These are phyloP conservation scores for Volvariella volvacea DNA, from an alignment of 1,284 basidiomycete genomes.

Conservation along the genomic window DNA sequence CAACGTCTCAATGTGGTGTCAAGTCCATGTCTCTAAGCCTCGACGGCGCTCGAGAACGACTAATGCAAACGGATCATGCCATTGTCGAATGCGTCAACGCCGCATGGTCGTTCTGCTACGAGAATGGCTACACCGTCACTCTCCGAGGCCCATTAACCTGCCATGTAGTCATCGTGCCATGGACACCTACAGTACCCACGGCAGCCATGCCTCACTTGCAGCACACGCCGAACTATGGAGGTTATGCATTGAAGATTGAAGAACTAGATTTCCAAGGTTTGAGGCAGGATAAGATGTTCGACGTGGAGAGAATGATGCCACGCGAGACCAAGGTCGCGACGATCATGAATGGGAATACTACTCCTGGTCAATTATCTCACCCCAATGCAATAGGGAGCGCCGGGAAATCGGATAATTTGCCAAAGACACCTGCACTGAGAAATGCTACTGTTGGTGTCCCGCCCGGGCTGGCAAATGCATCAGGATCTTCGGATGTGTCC, in stretches of 20 bases:
- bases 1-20: slow-evolving; percentile 74
- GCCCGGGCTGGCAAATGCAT: too few species aligned
- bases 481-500: too few species aligned
- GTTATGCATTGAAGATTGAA: slow-evolving; percentile 48
- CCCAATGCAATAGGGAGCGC: too few species aligned
- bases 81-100: slow-evolving; percentile 63
- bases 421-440: slow-evolving; percentile 22
- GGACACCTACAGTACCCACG: slow-evolving; percentile 18
- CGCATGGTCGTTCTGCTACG: slow-evolving; percentile 71
- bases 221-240: slow-evolving; percentile 5
- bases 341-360: slow-evolving; percentile 14
- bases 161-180: slow-evolving; percentile 40
- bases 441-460: too few species aligned
- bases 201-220: slow-evolving; percentile 16
- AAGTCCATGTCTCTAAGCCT: slow-evolving; percentile 68
- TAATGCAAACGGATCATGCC: slow-evolving; percentile 38
- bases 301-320: slow-evolving; percentile 44
- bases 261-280: slow-evolving; percentile 64
- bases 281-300: slow-evolving; percentile 61
- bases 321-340: slow-evolving; percentile 21
- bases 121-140: slow-evolving; percentile 67
- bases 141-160: slow-evolving; percentile 64
- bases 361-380: too few species aligned
- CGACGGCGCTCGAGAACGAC: slow-evolving; percentile 64
- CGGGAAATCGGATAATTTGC: slow-evolving; percentile 22